phyloP scores from a whole-genome alignment of 352 stramenopile species.

The Phytophthora pluvialis region DNA sequence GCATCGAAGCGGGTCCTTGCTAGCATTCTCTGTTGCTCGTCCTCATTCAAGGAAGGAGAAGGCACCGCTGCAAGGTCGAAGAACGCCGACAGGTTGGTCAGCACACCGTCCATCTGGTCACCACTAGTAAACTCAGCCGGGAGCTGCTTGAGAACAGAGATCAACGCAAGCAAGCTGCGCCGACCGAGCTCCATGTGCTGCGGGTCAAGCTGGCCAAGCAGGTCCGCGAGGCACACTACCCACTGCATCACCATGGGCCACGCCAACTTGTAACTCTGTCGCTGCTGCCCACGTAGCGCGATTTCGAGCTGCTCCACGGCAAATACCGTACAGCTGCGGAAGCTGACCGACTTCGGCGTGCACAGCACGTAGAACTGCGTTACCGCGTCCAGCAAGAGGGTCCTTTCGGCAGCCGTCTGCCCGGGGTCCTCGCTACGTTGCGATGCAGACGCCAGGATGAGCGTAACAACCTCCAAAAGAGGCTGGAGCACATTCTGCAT shows the following conservation, averaged over 20 bases:
- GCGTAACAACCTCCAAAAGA: constrained; percentile 65
- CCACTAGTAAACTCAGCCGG: constrained; percentile 52
- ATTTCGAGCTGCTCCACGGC: constrained; percentile 66
- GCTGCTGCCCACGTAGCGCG: constrained; percentile 40
- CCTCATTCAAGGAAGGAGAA: constrained; percentile 30
- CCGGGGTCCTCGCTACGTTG: constrained; percentile 1
- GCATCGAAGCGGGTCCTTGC: constrained; percentile 59
- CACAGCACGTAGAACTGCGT: constrained; percentile 73
- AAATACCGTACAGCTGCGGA: constrained; percentile 78
- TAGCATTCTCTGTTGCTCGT: constrained; percentile 34
- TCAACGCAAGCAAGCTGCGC: constrained; percentile 69
- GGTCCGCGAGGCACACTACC: constrained; percentile 69
- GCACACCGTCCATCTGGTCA: constrained; percentile 58
- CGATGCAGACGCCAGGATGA: constrained; percentile 43
- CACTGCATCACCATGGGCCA: constrained; percentile 79
- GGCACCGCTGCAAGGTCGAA: constrained; percentile 56
- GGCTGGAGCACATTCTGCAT: constrained; percentile 68
- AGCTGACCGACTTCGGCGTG: constrained; percentile 71
- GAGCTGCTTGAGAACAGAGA: constrained; percentile 81
- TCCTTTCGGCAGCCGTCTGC: constrained; percentile 29
- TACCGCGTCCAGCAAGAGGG: constrained; percentile 61
- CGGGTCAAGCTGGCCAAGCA: constrained; percentile 63
- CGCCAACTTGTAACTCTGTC: constrained; percentile 31
- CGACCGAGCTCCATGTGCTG: constrained; percentile 67
- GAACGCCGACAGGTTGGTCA: constrained; percentile 67